These are phyloP conservation scores for Posidonia oceanica DNA, from an alignment of 116 monocot species.

Conservation along the genomic window DNA sequence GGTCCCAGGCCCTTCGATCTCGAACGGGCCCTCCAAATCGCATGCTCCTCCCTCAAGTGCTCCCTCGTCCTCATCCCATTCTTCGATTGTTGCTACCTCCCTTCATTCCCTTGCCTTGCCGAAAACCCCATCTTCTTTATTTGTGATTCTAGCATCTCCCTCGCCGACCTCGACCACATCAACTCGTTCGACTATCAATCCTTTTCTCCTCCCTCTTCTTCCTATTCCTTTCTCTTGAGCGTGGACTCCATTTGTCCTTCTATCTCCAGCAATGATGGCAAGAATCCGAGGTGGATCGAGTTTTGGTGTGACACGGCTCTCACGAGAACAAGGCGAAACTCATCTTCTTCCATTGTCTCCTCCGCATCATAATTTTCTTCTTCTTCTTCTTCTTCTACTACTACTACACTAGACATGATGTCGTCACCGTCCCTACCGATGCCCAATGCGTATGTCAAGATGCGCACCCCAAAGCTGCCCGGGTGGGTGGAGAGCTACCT, in stretches of 20 bases:
- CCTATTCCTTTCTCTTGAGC: conserved; percentile 3
- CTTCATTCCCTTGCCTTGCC: conserved; percentile 58
- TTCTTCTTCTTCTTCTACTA: background rate
- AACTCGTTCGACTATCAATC: conserved; percentile 50
- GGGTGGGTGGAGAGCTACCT: no score
- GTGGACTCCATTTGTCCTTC: conserved; percentile 7
- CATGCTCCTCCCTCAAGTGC: conserved; percentile 37
- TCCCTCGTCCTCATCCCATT: conserved; percentile 69
- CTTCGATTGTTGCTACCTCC: conserved; percentile 77
- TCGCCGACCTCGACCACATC: conserved; percentile 69
- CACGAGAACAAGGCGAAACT: conserved; percentile 21
- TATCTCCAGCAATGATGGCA: background rate
- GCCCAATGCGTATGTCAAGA: no score
- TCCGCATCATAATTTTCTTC: background rate
- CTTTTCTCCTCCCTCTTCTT: conserved; percentile 4
- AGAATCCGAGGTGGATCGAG: conserved; percentile 71
- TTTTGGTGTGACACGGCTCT: conserved; percentile 81
- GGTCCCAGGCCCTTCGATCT: conserved; percentile 37
- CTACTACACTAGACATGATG: no score
- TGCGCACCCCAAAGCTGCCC: no score
- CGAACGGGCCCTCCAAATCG: conserved; percentile 26
- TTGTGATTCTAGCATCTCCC: conserved; percentile 42
- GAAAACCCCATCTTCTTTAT: conserved; percentile 85
- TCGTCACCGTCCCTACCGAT: background rate
- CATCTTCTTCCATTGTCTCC: conserved; percentile 14